phyloP scores from a whole-genome alignment of 371 early-diverging fungal genomes.

The Mortierella sp. region DNA sequence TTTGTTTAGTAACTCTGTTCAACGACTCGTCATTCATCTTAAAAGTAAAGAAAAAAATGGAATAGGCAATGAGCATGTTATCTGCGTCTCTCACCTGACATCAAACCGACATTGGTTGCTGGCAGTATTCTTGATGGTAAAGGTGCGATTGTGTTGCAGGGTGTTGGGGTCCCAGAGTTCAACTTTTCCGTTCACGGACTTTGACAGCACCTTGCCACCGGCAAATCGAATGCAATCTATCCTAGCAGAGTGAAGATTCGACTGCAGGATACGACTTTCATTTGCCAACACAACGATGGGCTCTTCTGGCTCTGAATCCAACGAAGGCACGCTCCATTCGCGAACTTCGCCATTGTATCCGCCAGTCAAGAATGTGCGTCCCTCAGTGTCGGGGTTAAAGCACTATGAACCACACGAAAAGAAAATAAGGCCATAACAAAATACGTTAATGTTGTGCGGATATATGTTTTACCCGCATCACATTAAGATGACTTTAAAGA shows the following conservation, averaged over 20 bases:
- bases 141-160: slow-evolving; percentile 58
- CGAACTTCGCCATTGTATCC: slow-evolving; percentile 66
- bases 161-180: slow-evolving; percentile 77
- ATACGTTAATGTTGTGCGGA: too few species aligned
- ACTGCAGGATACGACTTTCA: slow-evolving; percentile 36
- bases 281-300: slow-evolving; percentile 28
- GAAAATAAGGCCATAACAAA: background rate
- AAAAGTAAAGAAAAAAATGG: too few species aligned
- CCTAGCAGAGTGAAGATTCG: slow-evolving; percentile 43
- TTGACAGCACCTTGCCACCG: slow-evolving; percentile 72
- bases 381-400: slow-evolving; percentile 64
- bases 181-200: slow-evolving; percentile 79
- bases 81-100: slow-evolving; percentile 56
- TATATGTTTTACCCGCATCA: too few species aligned
- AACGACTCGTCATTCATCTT: too few species aligned
- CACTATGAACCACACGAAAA: slow-evolving; percentile 55
- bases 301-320: slow-evolving; percentile 52
- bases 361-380: slow-evolving; percentile 67
- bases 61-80: too few species aligned
- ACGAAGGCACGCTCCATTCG: slow-evolving; percentile 67
- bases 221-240: slow-evolving; percentile 66
- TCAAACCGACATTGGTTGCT: slow-evolving; percentile 69
- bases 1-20: too few species aligned
- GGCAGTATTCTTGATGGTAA: slow-evolving; percentile 61
- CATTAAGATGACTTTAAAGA: slow-evolving; percentile 58